phyloP scores from a whole-genome alignment of 2,329 filamentous ascomycete species.

The Scedosporium minutisporum region DNA sequence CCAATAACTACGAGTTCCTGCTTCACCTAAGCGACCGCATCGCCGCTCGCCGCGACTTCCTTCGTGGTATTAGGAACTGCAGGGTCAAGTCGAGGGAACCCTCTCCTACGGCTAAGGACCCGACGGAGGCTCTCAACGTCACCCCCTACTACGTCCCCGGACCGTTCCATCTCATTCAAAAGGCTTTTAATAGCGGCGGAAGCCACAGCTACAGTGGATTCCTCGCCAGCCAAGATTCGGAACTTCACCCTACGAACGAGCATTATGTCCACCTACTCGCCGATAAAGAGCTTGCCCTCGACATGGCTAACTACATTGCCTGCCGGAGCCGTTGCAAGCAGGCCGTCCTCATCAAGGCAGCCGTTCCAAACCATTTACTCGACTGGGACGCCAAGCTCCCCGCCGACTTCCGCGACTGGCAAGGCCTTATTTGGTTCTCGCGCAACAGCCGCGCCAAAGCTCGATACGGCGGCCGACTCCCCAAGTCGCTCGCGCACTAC shows the following conservation, averaged over 20 bases:
- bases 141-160: background rate
- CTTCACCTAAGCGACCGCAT: background rate
- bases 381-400: background rate
- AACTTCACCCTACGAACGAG: slow-evolving; percentile 2
- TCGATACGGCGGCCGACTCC: background rate
- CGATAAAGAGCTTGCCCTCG: background rate
- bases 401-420: background rate
- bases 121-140: background rate
- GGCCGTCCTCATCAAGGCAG: background rate
- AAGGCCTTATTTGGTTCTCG: slow-evolving; percentile 3
- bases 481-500: background rate
- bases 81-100: background rate
- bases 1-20: slow-evolving; percentile 5
- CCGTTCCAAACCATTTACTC: background rate
- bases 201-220: background rate
- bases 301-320: background rate
- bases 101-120: background rate
- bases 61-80: background rate
- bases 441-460: background rate
- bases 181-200: background rate
- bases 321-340: slow-evolving; percentile 3
- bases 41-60: background rate
- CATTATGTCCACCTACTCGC: slow-evolving; percentile 3
- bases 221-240: background rate
- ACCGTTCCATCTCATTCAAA: background rate